These are phyloP conservation scores for Sordariomycetes sp. DNA, from an alignment of 2,329 filamentous ascomycete species.

Conservation along the genomic window DNA sequence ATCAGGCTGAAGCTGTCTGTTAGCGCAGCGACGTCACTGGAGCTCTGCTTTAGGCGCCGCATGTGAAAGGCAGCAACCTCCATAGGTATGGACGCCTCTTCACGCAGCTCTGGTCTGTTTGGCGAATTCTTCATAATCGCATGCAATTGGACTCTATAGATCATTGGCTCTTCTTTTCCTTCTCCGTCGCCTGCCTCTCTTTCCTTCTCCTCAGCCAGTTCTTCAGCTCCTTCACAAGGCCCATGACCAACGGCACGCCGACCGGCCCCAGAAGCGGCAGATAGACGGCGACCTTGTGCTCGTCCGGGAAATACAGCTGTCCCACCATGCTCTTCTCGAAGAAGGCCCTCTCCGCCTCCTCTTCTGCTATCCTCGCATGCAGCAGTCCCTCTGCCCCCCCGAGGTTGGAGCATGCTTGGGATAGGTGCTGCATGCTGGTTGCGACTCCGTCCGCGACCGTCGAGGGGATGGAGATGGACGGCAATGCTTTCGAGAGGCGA, in stretches of 20 bases:
- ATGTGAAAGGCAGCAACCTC: no score
- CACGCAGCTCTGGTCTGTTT: no score
- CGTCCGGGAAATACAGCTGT: constrained; percentile 96
- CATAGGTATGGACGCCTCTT: no score
- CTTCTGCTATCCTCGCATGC: constrained; percentile 76
- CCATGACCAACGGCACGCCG: constrained; percentile 81
- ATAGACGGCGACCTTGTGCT: constrained; percentile 97
- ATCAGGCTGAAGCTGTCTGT: no score
- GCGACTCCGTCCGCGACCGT: constrained; percentile 80
- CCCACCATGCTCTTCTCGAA: constrained; percentile 99
- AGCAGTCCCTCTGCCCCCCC: constrained; percentile 59
- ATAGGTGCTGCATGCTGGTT: constrained; percentile 68
- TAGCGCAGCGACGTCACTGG: no score
- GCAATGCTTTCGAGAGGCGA: constrained; percentile 72
- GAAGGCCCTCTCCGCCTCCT: constrained; percentile 85
- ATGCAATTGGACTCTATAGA: not conserved
- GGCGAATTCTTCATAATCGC: no score
- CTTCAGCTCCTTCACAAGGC: constrained; percentile 72
- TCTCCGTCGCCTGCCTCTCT: constrained; percentile 29
- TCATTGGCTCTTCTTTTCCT: constrained; percentile 24
- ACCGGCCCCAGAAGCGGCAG: constrained; percentile 84
- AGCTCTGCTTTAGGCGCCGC: no score
- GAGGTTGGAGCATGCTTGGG: constrained; percentile 66
- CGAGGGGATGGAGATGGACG: constrained; percentile 83
- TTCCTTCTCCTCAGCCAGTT: constrained; percentile 42